phyloP scores from a whole-genome alignment of 495 filamentous ascomycete species.

The Coniosporium apollinis region DNA sequence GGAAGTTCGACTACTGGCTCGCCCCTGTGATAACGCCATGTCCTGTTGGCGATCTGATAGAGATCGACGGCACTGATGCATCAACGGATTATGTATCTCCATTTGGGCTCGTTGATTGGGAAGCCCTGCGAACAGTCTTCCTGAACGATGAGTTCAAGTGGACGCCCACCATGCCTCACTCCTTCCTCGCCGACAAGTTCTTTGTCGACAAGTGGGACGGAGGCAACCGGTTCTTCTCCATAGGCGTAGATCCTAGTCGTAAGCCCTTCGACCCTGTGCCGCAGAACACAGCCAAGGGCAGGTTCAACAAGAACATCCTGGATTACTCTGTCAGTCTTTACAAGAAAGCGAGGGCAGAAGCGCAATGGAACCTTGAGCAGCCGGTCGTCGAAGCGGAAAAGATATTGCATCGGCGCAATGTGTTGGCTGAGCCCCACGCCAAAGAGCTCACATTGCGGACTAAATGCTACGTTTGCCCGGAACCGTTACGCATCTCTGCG shows the following conservation, averaged over 20 bases:
- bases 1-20: slow-evolving; percentile 72
- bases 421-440: slow-evolving; percentile 46
- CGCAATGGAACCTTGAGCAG: slow-evolving; percentile 39
- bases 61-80: background rate
- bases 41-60: background rate
- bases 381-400: slow-evolving; percentile 63
- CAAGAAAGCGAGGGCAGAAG: slow-evolving; percentile 27
- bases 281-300: slow-evolving; percentile 28
- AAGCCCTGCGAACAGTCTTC: slow-evolving; percentile 34
- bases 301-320: slow-evolving; percentile 43
- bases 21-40: slow-evolving; percentile 36
- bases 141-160: slow-evolving; percentile 37
- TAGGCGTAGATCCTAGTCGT: slow-evolving; percentile 26
- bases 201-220: slow-evolving; percentile 64
- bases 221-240: slow-evolving; percentile 40
- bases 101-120: slow-evolving; percentile 65
- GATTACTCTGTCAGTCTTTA: slow-evolving; percentile 46
- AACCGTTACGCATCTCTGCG: slow-evolving; percentile 54
- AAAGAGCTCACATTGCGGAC: slow-evolving; percentile 27
- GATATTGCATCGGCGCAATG: slow-evolving; percentile 60
- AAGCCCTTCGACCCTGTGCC: slow-evolving; percentile 41
- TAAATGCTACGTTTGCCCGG: slow-evolving; percentile 35
- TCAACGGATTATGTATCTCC: no score
- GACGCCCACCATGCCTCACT: slow-evolving; percentile 33
- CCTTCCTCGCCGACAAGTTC: slow-evolving; percentile 45